These are phyloP conservation scores for Ophiocordyceps camponoti-saundersi DNA, from an alignment of 2,329 filamentous ascomycete species.

Conservation along the genomic window DNA sequence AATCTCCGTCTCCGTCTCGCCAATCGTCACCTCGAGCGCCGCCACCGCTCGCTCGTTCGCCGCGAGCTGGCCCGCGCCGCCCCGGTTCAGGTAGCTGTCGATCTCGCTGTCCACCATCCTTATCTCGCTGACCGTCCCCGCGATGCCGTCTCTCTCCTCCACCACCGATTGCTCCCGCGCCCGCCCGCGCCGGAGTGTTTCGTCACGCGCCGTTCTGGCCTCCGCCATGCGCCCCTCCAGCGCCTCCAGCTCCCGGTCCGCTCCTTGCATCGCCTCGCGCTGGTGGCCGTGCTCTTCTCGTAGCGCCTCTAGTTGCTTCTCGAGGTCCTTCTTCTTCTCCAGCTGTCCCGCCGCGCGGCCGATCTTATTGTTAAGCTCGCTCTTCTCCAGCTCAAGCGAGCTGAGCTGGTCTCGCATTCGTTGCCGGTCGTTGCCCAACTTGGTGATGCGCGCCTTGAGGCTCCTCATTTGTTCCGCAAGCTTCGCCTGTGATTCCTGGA, in stretches of 20 bases:
- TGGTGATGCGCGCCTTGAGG: conserved; percentile 45
- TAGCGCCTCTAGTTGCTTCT: conserved; percentile 55
- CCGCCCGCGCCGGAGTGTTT: conserved; percentile 54
- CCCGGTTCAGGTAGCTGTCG: conserved; percentile 57
- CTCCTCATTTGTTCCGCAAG: conserved; percentile 50
- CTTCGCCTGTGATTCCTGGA: conserved; percentile 57
- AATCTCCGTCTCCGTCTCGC: conserved; percentile 50
- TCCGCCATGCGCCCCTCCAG: conserved; percentile 61
- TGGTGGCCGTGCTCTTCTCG: conserved; percentile 52
- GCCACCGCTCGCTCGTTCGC: conserved; percentile 54
- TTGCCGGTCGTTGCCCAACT: conserved; percentile 54
- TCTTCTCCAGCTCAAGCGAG: conserved; percentile 57
- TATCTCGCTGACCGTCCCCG: conserved; percentile 61
- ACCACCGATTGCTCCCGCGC: conserved; percentile 56
- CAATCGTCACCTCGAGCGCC: conserved; percentile 47
- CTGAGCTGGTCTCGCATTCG: conserved; percentile 51
- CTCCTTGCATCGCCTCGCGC: conserved; percentile 48
- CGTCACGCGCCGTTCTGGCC: conserved; percentile 60
- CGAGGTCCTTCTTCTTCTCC: conserved; percentile 61
- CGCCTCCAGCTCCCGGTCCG: conserved; percentile 57
- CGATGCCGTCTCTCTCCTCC: conserved; percentile 52
- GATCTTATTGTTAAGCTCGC: conserved; percentile 58
- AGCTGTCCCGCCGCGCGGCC: conserved; percentile 55
- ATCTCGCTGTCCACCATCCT: conserved; percentile 63
- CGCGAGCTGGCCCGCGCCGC: conserved; percentile 54